Conservation (phyloP, 2,329 filamentous ascomycete genomes). For the Fusarium sp. region DNA sequence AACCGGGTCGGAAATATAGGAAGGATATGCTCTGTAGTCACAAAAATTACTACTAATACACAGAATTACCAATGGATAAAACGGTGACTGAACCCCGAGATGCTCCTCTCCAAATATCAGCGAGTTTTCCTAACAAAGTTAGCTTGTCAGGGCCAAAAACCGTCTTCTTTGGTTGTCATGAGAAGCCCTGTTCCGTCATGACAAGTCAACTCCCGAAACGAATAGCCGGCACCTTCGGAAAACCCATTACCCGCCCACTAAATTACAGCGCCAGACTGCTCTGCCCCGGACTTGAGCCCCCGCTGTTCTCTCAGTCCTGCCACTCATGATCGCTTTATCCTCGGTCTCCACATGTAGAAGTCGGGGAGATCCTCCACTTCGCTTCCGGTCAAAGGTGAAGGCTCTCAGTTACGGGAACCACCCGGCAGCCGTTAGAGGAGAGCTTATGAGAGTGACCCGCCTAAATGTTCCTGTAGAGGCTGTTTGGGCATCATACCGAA, state of each 20-base stretch:
- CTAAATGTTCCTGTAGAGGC: conserved; percentile 2
- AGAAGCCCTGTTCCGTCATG: conserved; percentile 31
- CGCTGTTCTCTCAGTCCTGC: conserved; percentile 26
- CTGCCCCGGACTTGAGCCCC: conserved; percentile 43
- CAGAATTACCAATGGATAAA: conserved; percentile 16
- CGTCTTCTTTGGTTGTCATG: conserved; percentile 14
- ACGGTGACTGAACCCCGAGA: conserved; percentile 38
- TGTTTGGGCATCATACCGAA: conserved; percentile 17
- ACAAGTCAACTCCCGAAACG: conserved; percentile 44
- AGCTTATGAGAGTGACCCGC: neutral
- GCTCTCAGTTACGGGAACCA: neutral
- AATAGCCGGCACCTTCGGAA: conserved; percentile 45
- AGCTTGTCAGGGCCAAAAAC: conserved; percentile 3
- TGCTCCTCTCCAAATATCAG: neutral
- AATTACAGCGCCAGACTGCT: conserved; percentile 13
- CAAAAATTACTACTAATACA: conserved; percentile 35
- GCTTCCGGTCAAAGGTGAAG: conserved; percentile 9
- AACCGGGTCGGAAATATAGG: conserved; percentile 14
- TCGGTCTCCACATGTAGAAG: conserved; percentile 30
- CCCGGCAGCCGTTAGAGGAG: conserved; percentile 28
- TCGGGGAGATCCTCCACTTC: conserved; percentile 24
- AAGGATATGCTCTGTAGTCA: conserved; percentile 19
- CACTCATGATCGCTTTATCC: conserved; percentile 18
- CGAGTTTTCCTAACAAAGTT: conserved; percentile 12
- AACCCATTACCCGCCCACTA: conserved; percentile 45